These are phyloP conservation scores for Pseudocercospora fuligena DNA, from an alignment of 2,329 filamentous ascomycete species.

Conservation along the genomic window DNA sequence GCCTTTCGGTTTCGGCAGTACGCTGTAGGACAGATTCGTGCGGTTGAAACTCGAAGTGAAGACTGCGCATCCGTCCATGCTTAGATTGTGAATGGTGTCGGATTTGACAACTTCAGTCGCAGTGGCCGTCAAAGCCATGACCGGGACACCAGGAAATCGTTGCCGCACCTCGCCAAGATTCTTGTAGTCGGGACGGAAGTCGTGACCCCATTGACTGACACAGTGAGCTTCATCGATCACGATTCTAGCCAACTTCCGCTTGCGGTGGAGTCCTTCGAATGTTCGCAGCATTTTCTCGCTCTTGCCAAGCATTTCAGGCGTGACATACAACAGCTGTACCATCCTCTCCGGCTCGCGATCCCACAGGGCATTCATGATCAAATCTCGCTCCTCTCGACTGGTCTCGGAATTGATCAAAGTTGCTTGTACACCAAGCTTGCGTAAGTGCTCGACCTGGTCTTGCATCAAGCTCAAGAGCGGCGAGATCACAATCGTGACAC, in stretches of 20 bases:
- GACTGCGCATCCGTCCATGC: slow-evolving; percentile 73
- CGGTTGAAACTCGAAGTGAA: slow-evolving; percentile 96
- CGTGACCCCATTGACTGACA: slow-evolving; percentile 98
- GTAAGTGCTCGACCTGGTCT: slow-evolving; percentile 88
- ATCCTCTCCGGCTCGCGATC: slow-evolving; percentile 71
- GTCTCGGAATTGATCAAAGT: slow-evolving; percentile 81
- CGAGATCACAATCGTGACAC: slow-evolving; percentile 93
- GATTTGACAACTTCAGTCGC: slow-evolving; percentile 91
- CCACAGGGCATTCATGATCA: slow-evolving; percentile 69
- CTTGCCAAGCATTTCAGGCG: slow-evolving; percentile 93
- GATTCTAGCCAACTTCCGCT: slow-evolving; percentile 78
- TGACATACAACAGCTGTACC: slow-evolving; percentile 90
- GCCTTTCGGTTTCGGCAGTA: slow-evolving; percentile 68
- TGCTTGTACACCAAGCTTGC: slow-evolving; percentile 75
- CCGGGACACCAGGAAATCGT: slow-evolving; percentile 76
- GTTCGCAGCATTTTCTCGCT: slow-evolving; percentile 70
- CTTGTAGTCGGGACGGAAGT: slow-evolving; percentile 97
- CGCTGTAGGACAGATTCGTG: slow-evolving; percentile 90
- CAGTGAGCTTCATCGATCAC: slow-evolving; percentile 99
- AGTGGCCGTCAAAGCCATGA: slow-evolving; percentile 95
- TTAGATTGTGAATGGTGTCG: slow-evolving; percentile 90
- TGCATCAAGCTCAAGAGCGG: slow-evolving; percentile 95
- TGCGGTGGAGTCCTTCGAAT: slow-evolving; percentile 70
- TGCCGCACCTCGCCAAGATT: slow-evolving; percentile 74
- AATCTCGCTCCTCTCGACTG: slow-evolving; percentile 62